Conservation (phyloP, 139 green algal genomes). For the Chlamydomonas incerta region DNA sequence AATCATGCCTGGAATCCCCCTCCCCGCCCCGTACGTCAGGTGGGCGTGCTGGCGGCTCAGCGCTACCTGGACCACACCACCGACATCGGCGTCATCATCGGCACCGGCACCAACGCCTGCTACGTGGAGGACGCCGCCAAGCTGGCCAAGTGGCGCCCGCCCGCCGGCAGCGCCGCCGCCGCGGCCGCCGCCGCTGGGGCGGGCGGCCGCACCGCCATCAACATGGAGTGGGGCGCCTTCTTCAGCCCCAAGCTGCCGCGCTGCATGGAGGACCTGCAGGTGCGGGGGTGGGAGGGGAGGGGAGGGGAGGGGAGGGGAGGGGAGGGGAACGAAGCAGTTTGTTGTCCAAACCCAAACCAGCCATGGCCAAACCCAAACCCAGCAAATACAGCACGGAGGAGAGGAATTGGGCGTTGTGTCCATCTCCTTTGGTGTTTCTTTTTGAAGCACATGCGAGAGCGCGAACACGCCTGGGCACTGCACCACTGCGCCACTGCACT, state of each 20-base stretch:
- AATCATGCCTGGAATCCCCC: no score
- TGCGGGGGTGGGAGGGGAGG: constrained; percentile 71
- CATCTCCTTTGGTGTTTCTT: background rate
- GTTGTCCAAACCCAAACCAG: no score
- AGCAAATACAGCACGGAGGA: no score
- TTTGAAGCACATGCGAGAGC: no score
- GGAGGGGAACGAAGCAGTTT: background rate
- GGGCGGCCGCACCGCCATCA: constrained; percentile 54
- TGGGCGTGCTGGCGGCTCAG: constrained; percentile 73
- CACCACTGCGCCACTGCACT: no score
- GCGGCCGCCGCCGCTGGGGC: background rate
- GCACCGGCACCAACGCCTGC: constrained; percentile 89
- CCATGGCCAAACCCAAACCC: no score
- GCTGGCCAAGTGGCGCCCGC: constrained; percentile 63
- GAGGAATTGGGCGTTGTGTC: no score
- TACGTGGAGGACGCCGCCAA: constrained; percentile 75
- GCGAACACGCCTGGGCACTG: no score
- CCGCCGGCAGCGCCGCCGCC: background rate
- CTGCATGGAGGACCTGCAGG: constrained; percentile 74
- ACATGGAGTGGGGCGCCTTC: constrained; percentile 90
- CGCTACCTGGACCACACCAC: constrained; percentile 76
- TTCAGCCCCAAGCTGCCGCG: constrained; percentile 54
- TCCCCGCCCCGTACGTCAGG: background rate
- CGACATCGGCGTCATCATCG: constrained; percentile 83
- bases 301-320: background rate